Evolutionary conservation across 2,329 filamentous ascomycete species (phyloP).

Genomic region (Escovopsis sp.): DNA sequence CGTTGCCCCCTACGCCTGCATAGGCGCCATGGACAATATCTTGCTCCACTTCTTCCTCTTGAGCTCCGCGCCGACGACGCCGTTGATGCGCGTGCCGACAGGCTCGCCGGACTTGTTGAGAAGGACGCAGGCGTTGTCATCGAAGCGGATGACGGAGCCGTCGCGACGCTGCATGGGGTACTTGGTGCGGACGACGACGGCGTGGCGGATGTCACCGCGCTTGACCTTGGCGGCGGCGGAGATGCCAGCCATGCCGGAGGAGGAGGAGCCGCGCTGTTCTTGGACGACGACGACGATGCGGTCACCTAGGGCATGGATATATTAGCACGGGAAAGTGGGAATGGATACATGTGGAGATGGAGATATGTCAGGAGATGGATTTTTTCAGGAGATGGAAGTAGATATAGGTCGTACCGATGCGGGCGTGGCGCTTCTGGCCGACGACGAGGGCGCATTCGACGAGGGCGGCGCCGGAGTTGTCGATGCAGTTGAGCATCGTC

Average conservation of each 20-base stretch:
- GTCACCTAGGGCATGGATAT: constrained; percentile 76
- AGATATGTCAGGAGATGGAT: too few species aligned
- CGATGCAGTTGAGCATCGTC: constrained; percentile 98
- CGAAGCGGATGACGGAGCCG: constrained; percentile 81
- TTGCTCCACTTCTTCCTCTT: constrained; percentile 94
- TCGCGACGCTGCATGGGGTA: constrained; percentile 80
- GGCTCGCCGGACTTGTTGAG: constrained; percentile 96
- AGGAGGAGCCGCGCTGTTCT: constrained; percentile 72
- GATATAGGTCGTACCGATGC: constrained; percentile 53
- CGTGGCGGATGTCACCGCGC: constrained; percentile 89
- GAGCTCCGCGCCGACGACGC: constrained; percentile 79
- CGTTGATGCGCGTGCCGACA: constrained; percentile 81
- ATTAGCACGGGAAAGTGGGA: constrained; percentile 4
- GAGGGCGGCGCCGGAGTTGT: constrained; percentile 95
- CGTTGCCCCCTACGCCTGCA: constrained; percentile 30
- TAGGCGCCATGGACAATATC: constrained; percentile 85
- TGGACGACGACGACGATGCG: constrained; percentile 95
- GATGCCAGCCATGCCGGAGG: constrained; percentile 55
- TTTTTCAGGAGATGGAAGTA: too few species aligned
- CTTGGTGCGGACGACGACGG: constrained; percentile 80
- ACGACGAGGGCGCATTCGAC: constrained; percentile 93
- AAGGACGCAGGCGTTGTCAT: constrained; percentile 94
- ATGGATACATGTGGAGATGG: too few species aligned
- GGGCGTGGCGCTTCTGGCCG: constrained; percentile 75
- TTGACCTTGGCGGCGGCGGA: constrained; percentile 80